These are phyloP conservation scores for Lathyrus sativus DNA, from an alignment of 306 rosid species.

Conservation along the genomic window DNA sequence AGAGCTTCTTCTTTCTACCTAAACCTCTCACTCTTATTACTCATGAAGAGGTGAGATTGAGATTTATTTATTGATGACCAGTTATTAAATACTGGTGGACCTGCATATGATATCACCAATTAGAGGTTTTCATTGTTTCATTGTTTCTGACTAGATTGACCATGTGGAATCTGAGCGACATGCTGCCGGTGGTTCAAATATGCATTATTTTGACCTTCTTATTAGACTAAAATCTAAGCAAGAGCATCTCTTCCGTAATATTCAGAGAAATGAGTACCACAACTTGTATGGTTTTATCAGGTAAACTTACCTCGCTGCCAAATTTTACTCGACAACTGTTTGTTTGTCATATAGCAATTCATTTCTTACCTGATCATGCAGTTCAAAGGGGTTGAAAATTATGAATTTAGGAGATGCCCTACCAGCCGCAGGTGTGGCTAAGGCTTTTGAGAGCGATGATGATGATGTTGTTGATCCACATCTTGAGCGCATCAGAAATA, in stretches of 20 bases:
- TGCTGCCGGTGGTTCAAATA: constrained; percentile 94
- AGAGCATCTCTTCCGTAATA: constrained; percentile 92
- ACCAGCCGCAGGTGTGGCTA: constrained; percentile 66
- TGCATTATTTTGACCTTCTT: constrained; percentile 97
- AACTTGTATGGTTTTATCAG: constrained; percentile 89
- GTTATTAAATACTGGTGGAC: constrained; percentile 26
- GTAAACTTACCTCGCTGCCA: constrained; percentile 46
- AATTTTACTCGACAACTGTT: constrained; percentile 9
- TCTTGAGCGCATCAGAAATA: constrained; percentile 87
- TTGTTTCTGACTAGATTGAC: constrained; percentile 60
- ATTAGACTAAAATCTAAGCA: constrained; percentile 91
- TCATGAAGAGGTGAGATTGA: constrained; percentile 73
- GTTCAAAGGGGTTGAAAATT: constrained; percentile 91
- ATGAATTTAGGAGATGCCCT: constrained; percentile 83
- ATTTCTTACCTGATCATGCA: constrained; percentile 48
- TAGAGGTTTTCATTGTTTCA: constrained; percentile 44
- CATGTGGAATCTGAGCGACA: constrained; percentile 95
- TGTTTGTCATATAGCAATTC: constrained; percentile 30
- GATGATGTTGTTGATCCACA: constrained; percentile 98
- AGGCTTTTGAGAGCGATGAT: constrained; percentile 81
- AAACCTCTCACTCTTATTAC: constrained; percentile 97
- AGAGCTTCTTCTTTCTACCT: constrained; percentile 97
- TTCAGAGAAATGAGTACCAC: constrained; percentile 94
- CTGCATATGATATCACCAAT: constrained; percentile 13
- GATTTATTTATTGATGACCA: constrained; percentile 23